phyloP scores from a whole-genome alignment of 1,139 yeast species.

The Debaryomyces subglobosus region DNA sequence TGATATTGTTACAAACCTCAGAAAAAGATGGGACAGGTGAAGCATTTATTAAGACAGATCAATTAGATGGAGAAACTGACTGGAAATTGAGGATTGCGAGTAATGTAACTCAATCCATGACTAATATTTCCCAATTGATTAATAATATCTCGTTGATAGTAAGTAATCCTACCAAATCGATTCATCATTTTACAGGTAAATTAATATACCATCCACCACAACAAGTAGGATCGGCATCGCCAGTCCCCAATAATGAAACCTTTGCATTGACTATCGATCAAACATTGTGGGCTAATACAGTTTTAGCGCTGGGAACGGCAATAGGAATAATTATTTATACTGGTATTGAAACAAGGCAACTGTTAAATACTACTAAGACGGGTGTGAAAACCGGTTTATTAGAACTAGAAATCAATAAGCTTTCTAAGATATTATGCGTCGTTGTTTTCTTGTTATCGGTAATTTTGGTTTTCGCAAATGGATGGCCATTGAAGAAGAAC shows the following conservation, averaged over 20 bases:
- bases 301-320: conserved; percentile 90
- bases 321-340: conserved; percentile 88
- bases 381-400: conserved; percentile 91
- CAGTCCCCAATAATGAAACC: conserved; percentile 45
- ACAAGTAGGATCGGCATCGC: conserved; percentile 21
- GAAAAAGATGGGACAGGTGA: conserved; percentile 75
- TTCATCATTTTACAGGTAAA: conserved; percentile 80
- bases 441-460: conserved; percentile 82
- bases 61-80: conserved; percentile 97
- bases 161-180: conserved; percentile 79
- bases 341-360: conserved; percentile 91
- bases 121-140: conserved; percentile 39
- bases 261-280: conserved; percentile 83
- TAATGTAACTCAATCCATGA: conserved; percentile 64
- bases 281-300: conserved; percentile 98
- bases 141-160: conserved; percentile 59
- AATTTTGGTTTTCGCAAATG: conserved; percentile 76
- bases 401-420: conserved; percentile 85
- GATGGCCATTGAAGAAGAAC: conserved; percentile 58
- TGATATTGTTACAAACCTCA: conserved; percentile 80
- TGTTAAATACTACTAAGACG: conserved; percentile 85
- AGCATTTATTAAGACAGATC: conserved; percentile 94
- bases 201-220: conserved; percentile 47
- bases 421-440: conserved; percentile 85
- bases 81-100: conserved; percentile 91